Conservation (phyloP, 441 rosid species). For the Corymbia citriodora region DNA sequence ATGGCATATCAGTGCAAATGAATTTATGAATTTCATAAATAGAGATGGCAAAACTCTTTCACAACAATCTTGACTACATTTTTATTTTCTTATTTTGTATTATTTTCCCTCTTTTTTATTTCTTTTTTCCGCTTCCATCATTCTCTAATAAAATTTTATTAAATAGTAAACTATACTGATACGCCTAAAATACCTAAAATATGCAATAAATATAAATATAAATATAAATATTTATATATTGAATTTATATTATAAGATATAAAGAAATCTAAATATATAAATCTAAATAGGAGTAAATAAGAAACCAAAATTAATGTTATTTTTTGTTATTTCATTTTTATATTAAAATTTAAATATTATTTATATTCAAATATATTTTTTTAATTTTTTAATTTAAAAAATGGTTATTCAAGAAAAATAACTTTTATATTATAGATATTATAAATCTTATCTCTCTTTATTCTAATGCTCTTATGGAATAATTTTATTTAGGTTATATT, state of each 20-base stretch:
- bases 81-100: too few species aligned
- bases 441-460: not conserved
- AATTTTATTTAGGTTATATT: not conserved
- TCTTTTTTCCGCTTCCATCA: not conserved
- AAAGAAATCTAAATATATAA: too few species aligned
- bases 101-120: fast-evolving
- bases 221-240: too few species aligned
- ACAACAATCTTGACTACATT: not conserved
- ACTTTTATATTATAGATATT: not conserved
- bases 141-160: not conserved
- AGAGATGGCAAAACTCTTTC: not conserved
- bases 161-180: not conserved
- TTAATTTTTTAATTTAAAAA: too few species aligned
- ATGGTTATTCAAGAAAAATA: not conserved
- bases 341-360: too few species aligned
- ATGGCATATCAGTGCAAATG: not conserved
- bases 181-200: not conserved
- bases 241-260: too few species aligned
- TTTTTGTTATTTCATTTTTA: too few species aligned
- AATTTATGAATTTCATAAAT: too few species aligned
- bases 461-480: not conserved
- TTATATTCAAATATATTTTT: too few species aligned
- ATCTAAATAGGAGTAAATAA: too few species aligned
- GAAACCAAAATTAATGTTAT: too few species aligned
- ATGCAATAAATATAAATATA: not conserved